Percentiles rank a stretch among this genome's conserved stretches.
phyloP scores from a whole-genome alignment of 2,329 filamentous ascomycete species.

The Colletotrichum nymphaeae region DNA sequence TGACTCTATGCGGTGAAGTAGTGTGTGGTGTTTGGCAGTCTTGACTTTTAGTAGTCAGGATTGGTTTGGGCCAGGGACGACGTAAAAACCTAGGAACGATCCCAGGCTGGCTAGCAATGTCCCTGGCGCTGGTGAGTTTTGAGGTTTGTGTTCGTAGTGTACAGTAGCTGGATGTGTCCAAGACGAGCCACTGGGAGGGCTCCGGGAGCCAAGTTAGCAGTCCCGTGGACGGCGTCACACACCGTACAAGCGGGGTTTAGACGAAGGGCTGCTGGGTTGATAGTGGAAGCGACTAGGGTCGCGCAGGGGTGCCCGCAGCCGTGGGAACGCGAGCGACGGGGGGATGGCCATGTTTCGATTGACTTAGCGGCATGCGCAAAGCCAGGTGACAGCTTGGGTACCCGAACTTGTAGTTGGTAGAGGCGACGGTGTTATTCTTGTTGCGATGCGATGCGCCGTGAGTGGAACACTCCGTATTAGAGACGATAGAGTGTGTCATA shows the following conservation, averaged over 20 bases:
- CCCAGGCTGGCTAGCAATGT: neutral
- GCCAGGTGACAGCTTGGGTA: neutral
- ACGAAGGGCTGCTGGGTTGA: conserved; percentile 27
- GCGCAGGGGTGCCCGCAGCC: conserved; percentile 29
- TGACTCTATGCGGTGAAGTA: neutral
- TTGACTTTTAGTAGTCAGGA: neutral
- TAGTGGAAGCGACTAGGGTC: conserved; percentile 16
- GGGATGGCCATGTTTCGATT: conserved; percentile 27
- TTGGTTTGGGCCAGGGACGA: neutral
- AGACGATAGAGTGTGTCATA: neutral
- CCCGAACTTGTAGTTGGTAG: neutral
- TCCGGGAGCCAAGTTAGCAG: conserved; percentile 31
- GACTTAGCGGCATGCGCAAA: neutral
- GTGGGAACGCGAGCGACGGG: conserved; percentile 25
- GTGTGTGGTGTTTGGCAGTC: too few species aligned
- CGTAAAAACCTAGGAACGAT: neutral
- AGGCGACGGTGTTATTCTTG: neutral
- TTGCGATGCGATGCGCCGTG: neutral
- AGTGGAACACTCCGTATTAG: neutral
- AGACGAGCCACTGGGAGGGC: neutral
- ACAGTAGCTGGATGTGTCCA: neutral
- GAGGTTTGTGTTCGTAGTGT: neutral
- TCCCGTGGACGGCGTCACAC: conserved; percentile 21
- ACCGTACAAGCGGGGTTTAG: conserved; percentile 31
- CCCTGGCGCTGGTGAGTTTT: conserved; percentile 11